Evolutionary conservation across 1,139 yeast genomes (phyloP).

Genomic region (Yamadazyma atmosphaerica): DNA sequence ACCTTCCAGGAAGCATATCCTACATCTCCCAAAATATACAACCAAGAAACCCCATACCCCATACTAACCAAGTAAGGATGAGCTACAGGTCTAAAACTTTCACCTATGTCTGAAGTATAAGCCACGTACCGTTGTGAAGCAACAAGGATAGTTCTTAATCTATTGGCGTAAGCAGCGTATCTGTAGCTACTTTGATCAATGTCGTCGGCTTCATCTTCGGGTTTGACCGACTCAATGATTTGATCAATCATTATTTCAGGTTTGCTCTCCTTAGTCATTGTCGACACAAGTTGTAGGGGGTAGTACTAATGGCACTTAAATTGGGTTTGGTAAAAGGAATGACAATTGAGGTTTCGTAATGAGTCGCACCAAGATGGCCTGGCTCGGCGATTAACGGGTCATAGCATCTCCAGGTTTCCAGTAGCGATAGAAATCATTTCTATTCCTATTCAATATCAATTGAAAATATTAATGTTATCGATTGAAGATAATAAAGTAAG

Average conservation of each 20-base stretch:
- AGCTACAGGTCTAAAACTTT: slow-evolving; percentile 85
- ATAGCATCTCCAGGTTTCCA: too few relatives aligned
- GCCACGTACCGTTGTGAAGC: slow-evolving; percentile 88
- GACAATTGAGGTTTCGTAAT: too few relatives aligned
- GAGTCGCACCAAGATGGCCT: too few relatives aligned
- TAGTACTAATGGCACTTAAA: too few relatives aligned
- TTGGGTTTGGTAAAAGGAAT: too few relatives aligned
- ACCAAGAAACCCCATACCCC: slow-evolving; percentile 79
- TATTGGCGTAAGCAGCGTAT: slow-evolving; percentile 81
- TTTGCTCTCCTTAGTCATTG: slow-evolving; percentile 5
- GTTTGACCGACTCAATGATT: slow-evolving; percentile 19
- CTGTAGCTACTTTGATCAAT: slow-evolving; percentile 41
- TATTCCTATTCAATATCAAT: too few relatives aligned
- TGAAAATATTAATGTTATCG: too few relatives aligned
- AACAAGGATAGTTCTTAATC: slow-evolving; percentile 64
- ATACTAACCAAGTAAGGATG: slow-evolving; percentile 62
- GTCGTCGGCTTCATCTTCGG: slow-evolving; percentile 6
- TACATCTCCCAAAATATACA: slow-evolving; percentile 77
- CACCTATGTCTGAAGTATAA: slow-evolving; percentile 85
- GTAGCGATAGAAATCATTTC: too few relatives aligned
- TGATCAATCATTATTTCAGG: slow-evolving; percentile 4
- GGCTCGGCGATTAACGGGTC: too few relatives aligned
- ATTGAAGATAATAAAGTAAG: too few relatives aligned
- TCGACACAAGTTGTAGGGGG: too few relatives aligned
- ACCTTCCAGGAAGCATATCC: slow-evolving; percentile 76